Conservation (phyloP, 305 asterid genomes). For the Fraxinus greggii region DNA sequence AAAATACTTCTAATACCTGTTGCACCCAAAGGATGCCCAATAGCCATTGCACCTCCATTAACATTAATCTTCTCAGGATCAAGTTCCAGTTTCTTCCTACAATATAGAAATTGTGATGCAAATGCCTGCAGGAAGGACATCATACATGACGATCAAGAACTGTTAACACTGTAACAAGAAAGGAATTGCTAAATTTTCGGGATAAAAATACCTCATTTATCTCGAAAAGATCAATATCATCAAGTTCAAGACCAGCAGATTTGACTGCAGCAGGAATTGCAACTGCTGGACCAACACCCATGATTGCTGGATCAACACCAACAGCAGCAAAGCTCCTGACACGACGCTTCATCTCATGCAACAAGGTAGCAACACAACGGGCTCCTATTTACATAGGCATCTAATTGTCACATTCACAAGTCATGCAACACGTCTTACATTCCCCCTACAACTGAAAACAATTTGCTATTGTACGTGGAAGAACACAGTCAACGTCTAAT, state of each 20-base stretch:
- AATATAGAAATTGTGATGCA: slow-evolving; percentile 82
- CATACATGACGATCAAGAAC: slow-evolving; percentile 3
- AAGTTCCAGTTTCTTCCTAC: slow-evolving; percentile 90
- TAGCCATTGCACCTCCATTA: slow-evolving; percentile 98
- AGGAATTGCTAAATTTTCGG: background rate
- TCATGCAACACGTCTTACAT: background rate
- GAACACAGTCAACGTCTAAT: background rate
- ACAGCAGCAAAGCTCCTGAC: slow-evolving; percentile 84
- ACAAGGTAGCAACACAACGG: slow-evolving; percentile 84
- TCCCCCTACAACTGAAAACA: background rate
- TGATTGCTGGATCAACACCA: slow-evolving; percentile 88
- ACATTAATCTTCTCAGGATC: slow-evolving; percentile 92
- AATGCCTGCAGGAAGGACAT: slow-evolving; percentile 56
- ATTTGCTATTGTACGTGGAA: background rate
- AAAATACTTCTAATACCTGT: slow-evolving; percentile 56
- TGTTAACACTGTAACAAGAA: background rate
- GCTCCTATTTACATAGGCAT: slow-evolving; percentile 50
- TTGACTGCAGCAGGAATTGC: slow-evolving; percentile 94
- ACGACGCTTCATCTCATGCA: slow-evolving; percentile 94
- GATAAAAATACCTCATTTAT: slow-evolving; percentile 65
- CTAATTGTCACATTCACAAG: background rate
- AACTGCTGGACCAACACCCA: slow-evolving; percentile 95
- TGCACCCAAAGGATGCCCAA: slow-evolving; percentile 98
- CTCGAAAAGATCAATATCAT: slow-evolving; percentile 84
- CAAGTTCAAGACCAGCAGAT: slow-evolving; percentile 85